Evolutionary conservation across 169 alveolate species (phyloP).

Genomic region (Cryptosporidium sp.): DNA sequence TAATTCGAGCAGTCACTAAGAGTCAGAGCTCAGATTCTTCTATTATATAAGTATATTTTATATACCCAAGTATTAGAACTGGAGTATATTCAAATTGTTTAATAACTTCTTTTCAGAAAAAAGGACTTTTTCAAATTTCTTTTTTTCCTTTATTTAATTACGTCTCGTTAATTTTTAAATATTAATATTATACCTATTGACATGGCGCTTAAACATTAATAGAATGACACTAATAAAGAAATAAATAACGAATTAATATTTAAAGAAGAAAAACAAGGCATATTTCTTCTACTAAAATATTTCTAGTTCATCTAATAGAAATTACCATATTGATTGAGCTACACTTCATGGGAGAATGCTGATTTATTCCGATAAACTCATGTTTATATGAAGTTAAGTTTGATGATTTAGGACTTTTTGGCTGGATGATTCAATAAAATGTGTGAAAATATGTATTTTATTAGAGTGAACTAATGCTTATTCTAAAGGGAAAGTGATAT

Average conservation of each 20-base stretch:
- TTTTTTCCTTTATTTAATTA: neutral
- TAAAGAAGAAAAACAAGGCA: neutral
- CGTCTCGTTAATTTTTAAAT: neutral
- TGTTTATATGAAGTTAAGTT: no score
- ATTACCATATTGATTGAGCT: neutral
- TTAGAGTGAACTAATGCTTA: constrained; percentile 2
- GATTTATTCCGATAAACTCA: neutral
- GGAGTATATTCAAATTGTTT: neutral
- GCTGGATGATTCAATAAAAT: neutral
- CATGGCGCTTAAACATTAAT: neutral
- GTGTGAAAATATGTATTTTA: constrained; percentile 4
- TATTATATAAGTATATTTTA: constrained; percentile 1
- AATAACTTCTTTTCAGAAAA: neutral
- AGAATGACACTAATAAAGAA: neutral
- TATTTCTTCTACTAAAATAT: neutral
- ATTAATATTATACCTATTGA: neutral
- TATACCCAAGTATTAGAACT: neutral
- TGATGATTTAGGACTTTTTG: neutral
- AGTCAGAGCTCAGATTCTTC: neutral
- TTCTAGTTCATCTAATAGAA: neutral
- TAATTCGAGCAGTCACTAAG: neutral
- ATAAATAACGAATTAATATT: neutral
- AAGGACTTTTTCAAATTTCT: constrained; percentile 6
- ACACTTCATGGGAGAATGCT: neutral
- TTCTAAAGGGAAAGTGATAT: neutral